phyloP scores from a whole-genome alignment of 1,284 basidiomycete genomes.

The Ganoderma resinaceum region DNA sequence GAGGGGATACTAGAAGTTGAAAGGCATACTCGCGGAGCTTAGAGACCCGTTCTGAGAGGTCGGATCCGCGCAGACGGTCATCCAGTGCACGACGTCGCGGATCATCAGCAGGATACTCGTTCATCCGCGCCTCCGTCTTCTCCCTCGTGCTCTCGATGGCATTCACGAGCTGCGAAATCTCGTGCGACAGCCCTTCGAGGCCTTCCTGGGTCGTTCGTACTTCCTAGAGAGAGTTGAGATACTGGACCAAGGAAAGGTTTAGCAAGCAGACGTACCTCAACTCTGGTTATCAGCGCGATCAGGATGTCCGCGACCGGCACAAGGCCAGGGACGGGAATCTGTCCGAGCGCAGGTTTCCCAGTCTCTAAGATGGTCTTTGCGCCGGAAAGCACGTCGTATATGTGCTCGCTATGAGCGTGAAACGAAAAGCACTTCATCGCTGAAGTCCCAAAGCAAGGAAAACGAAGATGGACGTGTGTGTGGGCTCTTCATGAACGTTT shows the following conservation, averaged over 20 bases:
- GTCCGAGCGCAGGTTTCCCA: background rate
- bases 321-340: background rate
- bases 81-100: background rate
- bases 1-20: background rate
- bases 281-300: background rate
- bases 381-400: background rate
- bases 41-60: background rate
- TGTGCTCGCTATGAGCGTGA: background rate
- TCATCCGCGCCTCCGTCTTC: background rate
- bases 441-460: background rate
- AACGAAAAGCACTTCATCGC: background rate
- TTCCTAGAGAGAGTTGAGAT: background rate
- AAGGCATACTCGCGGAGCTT: background rate
- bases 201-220: background rate
- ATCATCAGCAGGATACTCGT: background rate
- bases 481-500: background rate
- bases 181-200: background rate
- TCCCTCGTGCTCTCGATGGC: background rate
- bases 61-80: background rate
- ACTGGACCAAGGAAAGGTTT: background rate
- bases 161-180: background rate
- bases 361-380: background rate
- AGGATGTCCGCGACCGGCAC: background rate
- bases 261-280: background rate
- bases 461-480: background rate